Evolutionary conservation across 2,329 filamentous ascomycete species (phyloP), one percentile per base, ranked within the genome.

Genomic region (Cladosporium sp.): DNA sequence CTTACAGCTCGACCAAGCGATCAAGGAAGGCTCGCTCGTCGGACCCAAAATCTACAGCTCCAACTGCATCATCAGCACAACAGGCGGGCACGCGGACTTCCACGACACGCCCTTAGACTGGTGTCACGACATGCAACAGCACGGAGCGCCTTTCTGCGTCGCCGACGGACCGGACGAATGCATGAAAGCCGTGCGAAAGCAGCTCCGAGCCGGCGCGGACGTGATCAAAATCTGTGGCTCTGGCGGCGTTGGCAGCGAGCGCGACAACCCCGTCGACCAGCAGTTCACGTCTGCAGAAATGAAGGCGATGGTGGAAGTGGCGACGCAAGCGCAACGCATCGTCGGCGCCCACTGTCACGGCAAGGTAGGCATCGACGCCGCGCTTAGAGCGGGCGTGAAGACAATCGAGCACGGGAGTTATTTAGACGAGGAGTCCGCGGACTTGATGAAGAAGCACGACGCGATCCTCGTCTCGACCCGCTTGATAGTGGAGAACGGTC

Each of bases 361-460:
- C 29, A 75, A 76, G 56, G 63, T 65, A 2, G 73, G 74, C 3
- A 77, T 78, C 43, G 61, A 76, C 58, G 70, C 72, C 2, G 71
- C 71, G 1, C 58, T 78, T 8, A 58, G 63, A 15, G 71, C 72
- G 0, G 75, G 75, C 5, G 69, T 70, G 30, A 69, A 63, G 54
- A 76, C 68, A 15, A 73, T 79, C 51, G 75, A 78, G 56, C 74
- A 79, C 56, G 74, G 72, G 29, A 73, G 66, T 44, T 77, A 72
- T 54, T 53, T 75, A 2, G 73, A 78, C 56, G 67, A 74, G 34
- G 74, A 78, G 59, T 68, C 66, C 8, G 63, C 70, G 4, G 64
- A 66, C 13, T 50, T 73, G 30, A 76, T 77, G 70, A 70, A 70
- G 36, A 66, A 75, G 57, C 73, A 74, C 53, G 69, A 64, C 15